A percentile compares a stretch with the other conserved stretches of the same genome.
These are phyloP conservation scores for Penicillium cosmopolitanum DNA, from an alignment of 495 filamentous ascomycete species.

Conservation along the genomic window DNA sequence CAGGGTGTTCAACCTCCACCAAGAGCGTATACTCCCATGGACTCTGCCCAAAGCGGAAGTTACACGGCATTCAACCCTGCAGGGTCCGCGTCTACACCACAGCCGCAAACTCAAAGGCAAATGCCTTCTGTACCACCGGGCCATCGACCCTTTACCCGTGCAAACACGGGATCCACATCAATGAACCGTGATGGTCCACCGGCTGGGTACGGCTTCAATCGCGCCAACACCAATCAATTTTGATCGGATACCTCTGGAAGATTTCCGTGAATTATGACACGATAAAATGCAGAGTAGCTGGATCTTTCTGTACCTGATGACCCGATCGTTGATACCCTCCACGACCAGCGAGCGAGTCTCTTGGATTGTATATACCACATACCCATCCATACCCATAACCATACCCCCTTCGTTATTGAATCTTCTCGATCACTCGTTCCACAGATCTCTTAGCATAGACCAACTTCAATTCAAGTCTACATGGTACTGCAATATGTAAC, in stretches of 20 bases:
- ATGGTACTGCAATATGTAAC: too few species aligned
- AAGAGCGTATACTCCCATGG: conserved; percentile 20
- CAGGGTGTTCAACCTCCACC: conserved; percentile 12
- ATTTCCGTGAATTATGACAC: conserved; percentile 6
- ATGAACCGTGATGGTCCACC: conserved; percentile 32
- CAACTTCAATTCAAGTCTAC: too few species aligned
- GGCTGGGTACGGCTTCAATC: conserved; percentile 27
- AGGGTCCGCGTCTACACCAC: conserved; percentile 10
- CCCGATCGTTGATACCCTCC: conserved; percentile 22
- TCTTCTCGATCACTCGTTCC: too few species aligned
- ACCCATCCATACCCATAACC: neutral
- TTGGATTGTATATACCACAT: conserved; percentile 27
- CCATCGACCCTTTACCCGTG: conserved; percentile 24
- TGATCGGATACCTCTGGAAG: conserved; percentile 14
- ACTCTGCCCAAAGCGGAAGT: conserved; percentile 10
- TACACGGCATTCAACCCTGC: conserved; percentile 30
- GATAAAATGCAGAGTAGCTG: conserved; percentile 26
- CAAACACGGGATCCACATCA: conserved; percentile 28
- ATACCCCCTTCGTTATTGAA: conserved; percentile 9
- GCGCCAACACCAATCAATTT: conserved; percentile 31
- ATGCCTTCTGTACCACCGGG: conserved; percentile 13
- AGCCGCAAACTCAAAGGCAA: conserved; percentile 14
- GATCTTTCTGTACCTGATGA: conserved; percentile 28
- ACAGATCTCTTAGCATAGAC: too few species aligned
- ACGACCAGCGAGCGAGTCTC: conserved; percentile 27